Evolutionary conservation across 192 early-diverging fungal genomes (phyloP).

Genomic region (Umbelopsis vinacea): DNA sequence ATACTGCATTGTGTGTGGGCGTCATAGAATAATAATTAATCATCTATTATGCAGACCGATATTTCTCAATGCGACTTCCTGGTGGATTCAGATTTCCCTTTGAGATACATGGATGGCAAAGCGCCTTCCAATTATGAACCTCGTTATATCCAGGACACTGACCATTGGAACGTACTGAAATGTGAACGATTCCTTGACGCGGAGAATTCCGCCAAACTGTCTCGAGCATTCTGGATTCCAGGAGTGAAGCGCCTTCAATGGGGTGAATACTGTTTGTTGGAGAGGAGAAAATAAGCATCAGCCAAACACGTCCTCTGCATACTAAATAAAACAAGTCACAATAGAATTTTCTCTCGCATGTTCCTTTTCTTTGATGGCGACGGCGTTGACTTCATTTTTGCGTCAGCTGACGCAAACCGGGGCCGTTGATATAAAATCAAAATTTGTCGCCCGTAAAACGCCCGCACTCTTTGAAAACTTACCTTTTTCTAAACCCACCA

Average conservation of each 20-base stretch:
- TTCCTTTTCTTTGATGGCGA: background rate
- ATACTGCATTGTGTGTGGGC: conserved; percentile 4
- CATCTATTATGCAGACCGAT: conserved; percentile 44
- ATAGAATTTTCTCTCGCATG: background rate
- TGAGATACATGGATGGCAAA: conserved; percentile 6
- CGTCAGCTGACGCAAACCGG: background rate
- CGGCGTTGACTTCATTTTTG: background rate
- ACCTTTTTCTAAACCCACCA: background rate
- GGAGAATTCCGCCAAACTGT: conserved; percentile 46
- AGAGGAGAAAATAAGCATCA: conserved; percentile 23
- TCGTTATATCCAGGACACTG: conserved; percentile 55
- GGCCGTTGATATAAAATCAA: background rate
- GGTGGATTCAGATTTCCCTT: conserved; percentile 58
- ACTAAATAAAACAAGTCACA: background rate
- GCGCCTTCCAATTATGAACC: conserved; percentile 30
- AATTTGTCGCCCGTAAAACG: background rate
- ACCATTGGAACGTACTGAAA: conserved; percentile 58
- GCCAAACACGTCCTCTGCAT: background rate
- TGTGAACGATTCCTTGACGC: conserved; percentile 73
- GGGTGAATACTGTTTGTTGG: conserved; percentile 68
- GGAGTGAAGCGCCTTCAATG: conserved; percentile 52
- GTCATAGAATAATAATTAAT: background rate
- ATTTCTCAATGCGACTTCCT: conserved; percentile 64
- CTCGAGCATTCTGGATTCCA: conserved; percentile 62
- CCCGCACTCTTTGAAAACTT: background rate